phyloP scores from a whole-genome alignment of 768 basidiomycete genomes.

The Russula griseocarnosa region DNA sequence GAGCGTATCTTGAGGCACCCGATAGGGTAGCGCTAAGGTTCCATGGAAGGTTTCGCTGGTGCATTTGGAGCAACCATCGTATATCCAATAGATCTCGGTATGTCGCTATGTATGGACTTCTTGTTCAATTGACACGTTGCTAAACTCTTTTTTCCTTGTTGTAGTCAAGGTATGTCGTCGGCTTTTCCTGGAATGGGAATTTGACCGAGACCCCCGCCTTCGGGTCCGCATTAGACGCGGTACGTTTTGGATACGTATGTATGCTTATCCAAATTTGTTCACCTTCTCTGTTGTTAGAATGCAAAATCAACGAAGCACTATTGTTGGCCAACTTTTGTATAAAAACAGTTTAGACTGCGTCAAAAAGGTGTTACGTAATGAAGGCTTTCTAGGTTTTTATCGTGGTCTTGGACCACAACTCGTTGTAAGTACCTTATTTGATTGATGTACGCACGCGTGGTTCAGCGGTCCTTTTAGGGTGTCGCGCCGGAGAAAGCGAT shows the following conservation, averaged over 20 bases:
- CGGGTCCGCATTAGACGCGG: slow-evolving; percentile 50
- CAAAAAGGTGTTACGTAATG: slow-evolving; percentile 88
- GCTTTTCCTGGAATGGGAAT: neutral
- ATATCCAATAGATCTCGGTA: slow-evolving; percentile 92
- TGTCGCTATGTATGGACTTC: slow-evolving; percentile 36
- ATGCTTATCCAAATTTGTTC: slow-evolving; percentile 2
- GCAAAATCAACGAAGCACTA: slow-evolving; percentile 95
- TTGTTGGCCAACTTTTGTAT: slow-evolving; percentile 95
- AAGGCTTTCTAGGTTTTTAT: slow-evolving; percentile 94
- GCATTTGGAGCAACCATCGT: slow-evolving; percentile 96
- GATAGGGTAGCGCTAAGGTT: slow-evolving; percentile 14
- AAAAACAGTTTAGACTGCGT: slow-evolving; percentile 96
- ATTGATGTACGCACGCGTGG: neutral
- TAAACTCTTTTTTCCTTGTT: slow-evolving; percentile 10
- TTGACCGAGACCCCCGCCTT: slow-evolving; percentile 6
- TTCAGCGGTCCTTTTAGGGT: slow-evolving; percentile 49
- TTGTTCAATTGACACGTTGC: slow-evolving; percentile 6
- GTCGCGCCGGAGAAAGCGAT: slow-evolving; percentile 98
- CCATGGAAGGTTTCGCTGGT: slow-evolving; percentile 73
- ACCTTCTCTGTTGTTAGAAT: slow-evolving; percentile 49
- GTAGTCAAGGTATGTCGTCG: slow-evolving; percentile 68
- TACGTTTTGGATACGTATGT: slow-evolving; percentile 31
- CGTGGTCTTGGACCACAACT: slow-evolving; percentile 93
- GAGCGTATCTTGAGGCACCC: slow-evolving; percentile 28
- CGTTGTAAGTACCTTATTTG: slow-evolving; percentile 48